Conservation (phyloP, 2,329 filamentous ascomycete species). For the Elsinoe fawcettii region DNA sequence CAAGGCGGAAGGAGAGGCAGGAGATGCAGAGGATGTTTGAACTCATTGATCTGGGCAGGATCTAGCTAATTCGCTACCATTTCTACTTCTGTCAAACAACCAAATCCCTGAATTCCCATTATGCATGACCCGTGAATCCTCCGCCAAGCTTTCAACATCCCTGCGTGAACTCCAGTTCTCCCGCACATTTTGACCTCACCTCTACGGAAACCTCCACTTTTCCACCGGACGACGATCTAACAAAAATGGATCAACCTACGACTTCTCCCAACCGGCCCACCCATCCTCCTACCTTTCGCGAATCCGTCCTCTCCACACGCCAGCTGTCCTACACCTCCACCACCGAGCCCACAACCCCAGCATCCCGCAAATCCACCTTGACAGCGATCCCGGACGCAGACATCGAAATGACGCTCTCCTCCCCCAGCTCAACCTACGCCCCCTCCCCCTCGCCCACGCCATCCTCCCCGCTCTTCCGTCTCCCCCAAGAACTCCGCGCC, state of each 20-base stretch:
- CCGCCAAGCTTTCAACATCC: slow-evolving; percentile 7
- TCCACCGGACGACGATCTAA: not conserved
- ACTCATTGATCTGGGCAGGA: not conserved
- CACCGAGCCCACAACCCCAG: slow-evolving; percentile 16
- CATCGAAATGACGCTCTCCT: slow-evolving; percentile 12
- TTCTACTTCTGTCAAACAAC: not conserved
- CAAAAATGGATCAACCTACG: not conserved
- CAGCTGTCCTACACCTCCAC: slow-evolving; percentile 26
- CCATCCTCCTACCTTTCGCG: slow-evolving; percentile 19
- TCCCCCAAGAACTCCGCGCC: slow-evolving; percentile 32
- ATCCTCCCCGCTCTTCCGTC: slow-evolving; percentile 27
- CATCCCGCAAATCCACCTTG: slow-evolving; percentile 22
- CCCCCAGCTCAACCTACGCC: slow-evolving; percentile 3
- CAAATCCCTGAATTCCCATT: not conserved
- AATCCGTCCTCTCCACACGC: slow-evolving; percentile 30
- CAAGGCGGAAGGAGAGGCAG: slow-evolving; percentile 68
- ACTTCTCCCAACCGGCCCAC: not conserved
- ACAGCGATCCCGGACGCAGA: slow-evolving; percentile 18
- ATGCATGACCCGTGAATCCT: not conserved
- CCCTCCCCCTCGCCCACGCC: slow-evolving; percentile 10
- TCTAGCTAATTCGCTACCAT: not conserved
- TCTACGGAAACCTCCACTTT: not conserved
- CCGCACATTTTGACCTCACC: slow-evolving; percentile 3
- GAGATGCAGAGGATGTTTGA: slow-evolving; percentile 49
- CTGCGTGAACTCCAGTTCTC: slow-evolving; percentile 6